Conservation (phyloP, 257 asterid genomes). For the Agastache rugosa region DNA sequence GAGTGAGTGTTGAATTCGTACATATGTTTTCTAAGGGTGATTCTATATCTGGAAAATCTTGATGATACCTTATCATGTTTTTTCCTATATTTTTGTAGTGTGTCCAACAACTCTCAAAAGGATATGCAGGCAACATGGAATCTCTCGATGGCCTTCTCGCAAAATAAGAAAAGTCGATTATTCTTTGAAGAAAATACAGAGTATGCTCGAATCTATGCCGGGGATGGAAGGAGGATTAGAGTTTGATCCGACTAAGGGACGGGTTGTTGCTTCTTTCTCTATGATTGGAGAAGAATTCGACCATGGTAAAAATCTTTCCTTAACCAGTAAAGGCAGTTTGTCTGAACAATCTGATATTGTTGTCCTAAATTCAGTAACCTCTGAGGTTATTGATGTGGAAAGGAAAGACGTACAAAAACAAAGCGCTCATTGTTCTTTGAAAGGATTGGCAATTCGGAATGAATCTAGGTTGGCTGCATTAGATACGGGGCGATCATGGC, state of each 20-base stretch:
- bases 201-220: slow-evolving; percentile 71
- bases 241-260: slow-evolving; percentile 48
- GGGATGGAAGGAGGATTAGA: slow-evolving; percentile 70
- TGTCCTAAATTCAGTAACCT: slow-evolving; percentile 27
- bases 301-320: slow-evolving; percentile 20
- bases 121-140: slow-evolving; percentile 81
- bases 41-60: background rate
- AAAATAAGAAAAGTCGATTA: slow-evolving; percentile 79
- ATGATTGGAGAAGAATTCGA: slow-evolving; percentile 36
- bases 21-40: background rate
- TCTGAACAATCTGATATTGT: slow-evolving; percentile 19
- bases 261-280: background rate
- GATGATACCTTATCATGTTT: background rate
- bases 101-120: slow-evolving; percentile 87
- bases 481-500: slow-evolving; percentile 43
- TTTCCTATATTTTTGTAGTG: slow-evolving; percentile 44
- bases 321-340: slow-evolving; percentile 23
- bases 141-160: slow-evolving; percentile 90
- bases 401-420: slow-evolving; percentile 42
- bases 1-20: background rate
- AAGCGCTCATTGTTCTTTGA: slow-evolving; percentile 10
- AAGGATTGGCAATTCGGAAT: slow-evolving; percentile 26
- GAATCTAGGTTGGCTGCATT: slow-evolving; percentile 48
- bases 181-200: slow-evolving; percentile 66
- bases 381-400: slow-evolving; percentile 40